These are phyloP conservation scores for Heterobasidion parviporum DNA, from an alignment of 1,284 basidiomycete species.

Conservation along the genomic window DNA sequence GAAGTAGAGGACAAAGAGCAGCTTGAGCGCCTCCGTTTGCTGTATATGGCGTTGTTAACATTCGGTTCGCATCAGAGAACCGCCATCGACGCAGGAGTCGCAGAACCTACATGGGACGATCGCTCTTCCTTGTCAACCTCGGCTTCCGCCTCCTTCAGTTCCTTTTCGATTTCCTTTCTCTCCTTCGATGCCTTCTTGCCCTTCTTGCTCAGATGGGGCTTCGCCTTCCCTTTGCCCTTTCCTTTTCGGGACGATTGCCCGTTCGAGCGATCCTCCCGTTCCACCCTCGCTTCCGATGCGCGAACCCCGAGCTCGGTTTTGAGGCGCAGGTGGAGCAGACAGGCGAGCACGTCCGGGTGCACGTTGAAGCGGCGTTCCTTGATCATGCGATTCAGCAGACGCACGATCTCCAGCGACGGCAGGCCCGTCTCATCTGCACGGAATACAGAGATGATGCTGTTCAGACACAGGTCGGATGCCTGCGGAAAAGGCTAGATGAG, in stretches of 20 bases:
- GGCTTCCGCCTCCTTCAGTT: slow-evolving; percentile 91
- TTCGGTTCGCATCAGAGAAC: slow-evolving; percentile 6
- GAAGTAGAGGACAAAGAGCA: slow-evolving; percentile 97
- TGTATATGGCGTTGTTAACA: slow-evolving; percentile 23
- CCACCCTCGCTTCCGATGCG: slow-evolving; percentile 57
- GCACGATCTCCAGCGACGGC: slow-evolving; percentile 83
- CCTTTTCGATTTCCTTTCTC: slow-evolving; percentile 77
- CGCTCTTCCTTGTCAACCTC: slow-evolving; percentile 92
- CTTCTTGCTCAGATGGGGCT: slow-evolving; percentile 82
- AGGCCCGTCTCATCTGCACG: slow-evolving; percentile 71
- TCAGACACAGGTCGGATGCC: slow-evolving; percentile 77
- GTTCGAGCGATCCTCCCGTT: slow-evolving; percentile 39
- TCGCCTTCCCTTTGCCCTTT: slow-evolving; percentile 44
- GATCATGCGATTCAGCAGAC: slow-evolving; percentile 91
- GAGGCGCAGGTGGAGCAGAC: slow-evolving; percentile 81
- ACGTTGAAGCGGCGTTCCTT: slow-evolving; percentile 90
- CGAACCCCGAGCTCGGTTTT: slow-evolving; percentile 82
- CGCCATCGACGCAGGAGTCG: neutral
- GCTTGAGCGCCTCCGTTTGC: slow-evolving; percentile 98
- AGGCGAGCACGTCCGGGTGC: slow-evolving; percentile 83
- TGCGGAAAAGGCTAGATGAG: slow-evolving; percentile 19
- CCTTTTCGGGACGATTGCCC: slow-evolving; percentile 7
- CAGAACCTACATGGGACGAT: slow-evolving; percentile 60
- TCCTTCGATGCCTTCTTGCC: slow-evolving; percentile 75
- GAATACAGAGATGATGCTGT: slow-evolving; percentile 78